Conservation (phyloP, 2,329 filamentous ascomycete genomes). For the Alternaria atra region DNA sequence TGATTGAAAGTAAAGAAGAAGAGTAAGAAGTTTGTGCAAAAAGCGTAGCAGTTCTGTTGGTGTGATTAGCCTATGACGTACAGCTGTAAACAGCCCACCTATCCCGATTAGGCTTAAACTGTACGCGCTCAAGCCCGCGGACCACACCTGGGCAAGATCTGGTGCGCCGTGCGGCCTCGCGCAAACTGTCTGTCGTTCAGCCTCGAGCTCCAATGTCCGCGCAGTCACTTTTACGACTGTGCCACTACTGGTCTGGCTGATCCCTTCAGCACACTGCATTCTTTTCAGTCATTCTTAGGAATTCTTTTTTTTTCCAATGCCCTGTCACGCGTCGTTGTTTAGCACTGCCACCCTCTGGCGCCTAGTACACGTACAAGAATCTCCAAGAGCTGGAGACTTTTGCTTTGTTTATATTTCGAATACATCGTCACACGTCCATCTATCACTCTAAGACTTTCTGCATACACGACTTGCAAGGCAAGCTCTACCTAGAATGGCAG, state of each 20-base stretch:
- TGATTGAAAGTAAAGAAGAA: background rate
- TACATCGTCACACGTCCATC: background rate
- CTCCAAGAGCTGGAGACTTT: background rate
- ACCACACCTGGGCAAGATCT: background rate
- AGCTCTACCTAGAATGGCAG: background rate
- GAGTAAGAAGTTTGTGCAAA: background rate
- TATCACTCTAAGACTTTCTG: background rate
- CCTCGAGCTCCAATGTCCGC: background rate
- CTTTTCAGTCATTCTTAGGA: background rate
- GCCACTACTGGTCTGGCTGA: background rate
- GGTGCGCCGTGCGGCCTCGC: background rate
- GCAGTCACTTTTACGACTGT: background rate
- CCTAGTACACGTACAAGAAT: background rate
- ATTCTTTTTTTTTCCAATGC: background rate
- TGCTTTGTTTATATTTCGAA: background rate
- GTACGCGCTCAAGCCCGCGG: background rate
- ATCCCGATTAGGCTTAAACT: slow-evolving; percentile 11
- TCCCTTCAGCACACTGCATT: background rate
- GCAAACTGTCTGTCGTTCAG: background rate
- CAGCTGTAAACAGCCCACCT: slow-evolving; percentile 21
- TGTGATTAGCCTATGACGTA: slow-evolving; percentile 20
- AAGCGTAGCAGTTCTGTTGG: slow-evolving; percentile 8
- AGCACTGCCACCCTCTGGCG: background rate
- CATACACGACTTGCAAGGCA: background rate
- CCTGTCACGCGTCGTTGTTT: background rate